A percentile compares a stretch with the other conserved stretches of the same genome.
These are phyloP conservation scores for Gaeumannomyces tritici DNA, from an alignment of 2,329 filamentous ascomycete genomes.

Conservation along the genomic window DNA sequence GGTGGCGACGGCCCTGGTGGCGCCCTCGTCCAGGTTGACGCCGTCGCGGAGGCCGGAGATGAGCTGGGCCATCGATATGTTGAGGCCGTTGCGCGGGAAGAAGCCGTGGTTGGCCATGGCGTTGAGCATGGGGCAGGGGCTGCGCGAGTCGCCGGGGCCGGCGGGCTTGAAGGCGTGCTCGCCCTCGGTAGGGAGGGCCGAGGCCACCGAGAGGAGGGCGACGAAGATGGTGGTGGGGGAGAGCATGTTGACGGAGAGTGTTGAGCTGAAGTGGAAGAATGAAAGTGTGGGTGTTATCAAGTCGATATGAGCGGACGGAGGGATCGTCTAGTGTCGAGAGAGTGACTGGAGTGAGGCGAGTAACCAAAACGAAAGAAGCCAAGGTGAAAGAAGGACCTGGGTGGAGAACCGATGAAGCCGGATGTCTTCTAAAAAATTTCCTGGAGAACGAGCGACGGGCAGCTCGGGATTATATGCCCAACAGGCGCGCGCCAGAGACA, in stretches of 20 bases:
- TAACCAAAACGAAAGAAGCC: not conserved
- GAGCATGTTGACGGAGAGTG: not conserved
- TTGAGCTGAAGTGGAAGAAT: not conserved
- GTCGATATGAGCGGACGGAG: not conserved
- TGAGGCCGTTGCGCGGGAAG: slow-evolving; percentile 33
- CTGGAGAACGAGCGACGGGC: not conserved
- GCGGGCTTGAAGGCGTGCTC: not conserved
- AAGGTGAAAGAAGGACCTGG: not conserved
- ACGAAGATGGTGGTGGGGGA: not conserved
- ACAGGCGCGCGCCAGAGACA: no score
- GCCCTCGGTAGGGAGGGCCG: not conserved
- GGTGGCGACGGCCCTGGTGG: slow-evolving; percentile 30
- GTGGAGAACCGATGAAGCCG: not conserved
- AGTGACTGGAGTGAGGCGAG: not conserved
- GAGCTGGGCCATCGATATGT: slow-evolving; percentile 27
- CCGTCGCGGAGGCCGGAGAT: slow-evolving; percentile 26
- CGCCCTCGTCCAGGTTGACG: slow-evolving; percentile 30
- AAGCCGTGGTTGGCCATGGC: slow-evolving; percentile 40
- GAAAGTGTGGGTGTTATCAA: not conserved
- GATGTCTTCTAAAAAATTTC: not conserved
- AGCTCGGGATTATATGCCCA: not conserved
- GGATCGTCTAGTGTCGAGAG: not conserved
- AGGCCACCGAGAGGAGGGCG: not conserved
- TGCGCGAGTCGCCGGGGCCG: slow-evolving; percentile 6
- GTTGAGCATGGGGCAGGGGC: slow-evolving; percentile 42